Base-by-base conservation (phyloP, 768 basidiomycete species). In the Mycena kentingensis region DNA sequence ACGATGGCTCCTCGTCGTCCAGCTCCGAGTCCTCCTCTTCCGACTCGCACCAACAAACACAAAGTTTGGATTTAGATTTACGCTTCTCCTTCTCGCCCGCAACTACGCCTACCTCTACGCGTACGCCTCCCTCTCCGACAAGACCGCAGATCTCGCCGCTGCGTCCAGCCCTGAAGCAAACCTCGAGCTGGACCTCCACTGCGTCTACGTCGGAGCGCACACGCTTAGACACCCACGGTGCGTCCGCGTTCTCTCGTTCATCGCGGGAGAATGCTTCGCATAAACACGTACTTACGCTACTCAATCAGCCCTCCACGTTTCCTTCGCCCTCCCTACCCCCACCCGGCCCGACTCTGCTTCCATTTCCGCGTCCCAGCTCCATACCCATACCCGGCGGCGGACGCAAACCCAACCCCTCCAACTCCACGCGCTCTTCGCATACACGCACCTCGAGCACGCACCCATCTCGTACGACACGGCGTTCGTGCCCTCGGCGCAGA, bases 401-500 rank as follows among this genome's bases (percentile, higher is more conserved):
- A 18, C 36, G 18, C 18, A 37, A 7, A 18, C 36, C 31, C 31
- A 32, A 32, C 31, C 10, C 8, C 31, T 16, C 31, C 31, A 16
- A 18, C 36, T 87, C 78, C 85, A 87, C 60, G 85, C 85, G 4
- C 67, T 87, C 0, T 74, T 87, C 43, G 81, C 84, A 3, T 74
- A 77, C 45, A 79, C 78, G 24, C 76, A 77, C 35, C 69, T 79
- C 16, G 79, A 82, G 53, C 76, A 72, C 51, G 81, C 85, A 2
- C 84, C 85, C 26, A 82, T 87, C 49, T 78, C 78, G 26, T 87
- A 82, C 65, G 82, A 87, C 61, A 66, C 83, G 18, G 71, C 69
- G 2, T 81, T 74, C 56, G 73, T 82, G 1, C 85, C 85, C 12
- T 82, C 83, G 19, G 72, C 80, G 15, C 75, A 76, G 29, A 81